A percentile compares a stretch with the other conserved stretches of the same genome.
phyloP scores from a whole-genome alignment of 768 basidiomycete genomes.

The Cyathus striatus region DNA sequence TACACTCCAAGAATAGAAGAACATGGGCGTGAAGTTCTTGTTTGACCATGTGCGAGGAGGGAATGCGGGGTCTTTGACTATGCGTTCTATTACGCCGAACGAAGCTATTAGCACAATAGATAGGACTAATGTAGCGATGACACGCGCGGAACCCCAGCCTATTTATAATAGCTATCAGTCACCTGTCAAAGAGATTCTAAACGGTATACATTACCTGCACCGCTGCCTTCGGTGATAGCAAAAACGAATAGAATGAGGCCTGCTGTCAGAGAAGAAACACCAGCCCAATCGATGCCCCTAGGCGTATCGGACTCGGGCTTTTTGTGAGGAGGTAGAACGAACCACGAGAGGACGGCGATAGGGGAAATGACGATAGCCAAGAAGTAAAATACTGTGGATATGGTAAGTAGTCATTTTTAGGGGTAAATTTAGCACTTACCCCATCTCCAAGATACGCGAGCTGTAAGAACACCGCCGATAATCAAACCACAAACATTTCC shows the following conservation, averaged over 20 bases:
- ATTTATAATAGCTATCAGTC: not conserved
- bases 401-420: not conserved
- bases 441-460: conserved; percentile 36
- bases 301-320: not conserved
- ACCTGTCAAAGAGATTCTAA: not conserved
- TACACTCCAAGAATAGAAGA: not conserved
- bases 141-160: not conserved
- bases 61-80: not conserved
- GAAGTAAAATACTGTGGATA: not conserved
- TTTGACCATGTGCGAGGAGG: not conserved
- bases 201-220: conserved; percentile 27
- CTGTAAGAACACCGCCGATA: conserved; percentile 35
- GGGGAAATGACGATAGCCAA: not conserved
- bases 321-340: not conserved
- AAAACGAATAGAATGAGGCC: conserved; percentile 28
- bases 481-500: conserved; percentile 37
- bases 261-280: conserved; percentile 8
- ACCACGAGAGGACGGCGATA: not conserved
- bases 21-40: not conserved
- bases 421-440: conserved; percentile 7
- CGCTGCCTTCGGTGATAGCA: conserved; percentile 34
- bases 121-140: not conserved
- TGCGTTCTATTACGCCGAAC: not conserved
- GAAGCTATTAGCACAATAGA: not conserved
- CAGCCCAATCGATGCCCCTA: conserved; percentile 9